Percentiles rank a stretch among this genome's conserved stretches.
These are phyloP conservation scores for Scleroderma citrinum DNA, from an alignment of 768 basidiomycete genomes.

Conservation along the genomic window DNA sequence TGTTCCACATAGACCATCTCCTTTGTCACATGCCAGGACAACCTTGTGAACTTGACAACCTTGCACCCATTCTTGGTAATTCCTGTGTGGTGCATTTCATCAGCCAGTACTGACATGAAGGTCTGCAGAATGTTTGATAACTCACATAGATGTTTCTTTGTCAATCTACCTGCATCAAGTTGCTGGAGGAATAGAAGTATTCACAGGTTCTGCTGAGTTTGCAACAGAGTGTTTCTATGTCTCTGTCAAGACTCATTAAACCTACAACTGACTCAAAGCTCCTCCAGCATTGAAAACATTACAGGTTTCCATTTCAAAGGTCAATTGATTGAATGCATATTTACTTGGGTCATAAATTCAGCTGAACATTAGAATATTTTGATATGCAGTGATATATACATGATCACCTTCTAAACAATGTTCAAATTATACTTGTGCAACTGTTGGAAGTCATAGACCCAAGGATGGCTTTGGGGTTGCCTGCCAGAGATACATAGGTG, in stretches of 20 bases:
- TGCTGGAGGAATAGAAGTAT: constrained; percentile 52
- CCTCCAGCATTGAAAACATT: too few relatives aligned
- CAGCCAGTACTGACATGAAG: not conserved
- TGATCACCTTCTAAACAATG: too few relatives aligned
- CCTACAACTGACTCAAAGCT: too few relatives aligned
- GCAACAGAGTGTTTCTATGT: constrained; percentile 39
- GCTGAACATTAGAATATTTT: too few relatives aligned
- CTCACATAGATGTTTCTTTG: constrained; percentile 40
- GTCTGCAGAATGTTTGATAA: constrained; percentile 38
- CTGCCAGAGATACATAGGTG: constrained; percentile 52
- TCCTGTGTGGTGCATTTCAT: not conserved
- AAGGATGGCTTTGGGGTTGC: constrained; percentile 48
- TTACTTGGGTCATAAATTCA: too few relatives aligned
- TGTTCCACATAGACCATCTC: constrained; percentile 53
- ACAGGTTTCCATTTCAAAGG: too few relatives aligned
- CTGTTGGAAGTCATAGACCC: too few relatives aligned
- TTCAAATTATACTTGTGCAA: too few relatives aligned
- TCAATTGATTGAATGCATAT: too few relatives aligned
- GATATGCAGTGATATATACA: too few relatives aligned
- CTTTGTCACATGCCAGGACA: constrained; percentile 46
- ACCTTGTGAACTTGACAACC: constrained; percentile 49
- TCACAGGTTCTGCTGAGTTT: constrained; percentile 44
- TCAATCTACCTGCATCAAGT: constrained; percentile 49
- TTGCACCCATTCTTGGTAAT: constrained; percentile 52
- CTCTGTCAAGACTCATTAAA: constrained; percentile 19